Evolutionary conservation across 306 rosid species (phyloP), one percentile per base, ranked within the genome.

Genomic region (Acacia confusa): DNA sequence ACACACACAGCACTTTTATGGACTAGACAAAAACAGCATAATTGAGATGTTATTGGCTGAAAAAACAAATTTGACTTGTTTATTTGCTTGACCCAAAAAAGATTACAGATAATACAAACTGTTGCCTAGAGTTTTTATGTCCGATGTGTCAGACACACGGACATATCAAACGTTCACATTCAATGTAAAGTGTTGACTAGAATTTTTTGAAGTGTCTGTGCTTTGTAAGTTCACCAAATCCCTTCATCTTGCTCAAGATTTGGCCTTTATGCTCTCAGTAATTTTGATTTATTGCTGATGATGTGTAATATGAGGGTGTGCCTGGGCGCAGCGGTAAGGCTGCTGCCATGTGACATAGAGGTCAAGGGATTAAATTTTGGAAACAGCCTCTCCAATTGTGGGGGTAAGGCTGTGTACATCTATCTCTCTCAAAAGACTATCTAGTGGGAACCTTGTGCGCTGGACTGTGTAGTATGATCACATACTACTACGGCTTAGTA

Each of bases 171-270:
- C n/a, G 60, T 53, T 53, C 25, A 9, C 30, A 57, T 8, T n/a
- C 64, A 57, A 57, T 57, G 30, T 22, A 20, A 2, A n/a, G 64
- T 57, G 30, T n/a, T 22, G 30, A 10, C 64, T 57, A 57, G 14
- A 57, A 57, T 63, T 1, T 63, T 14, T 28, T 12, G 4, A 4
- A 28, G 68, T 1, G 67, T 27, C 3, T 25, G 17, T 28, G 20
- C 40, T 28, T 63, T 63, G 20, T 15, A 15, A 15, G 69, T 16
- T 74, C 73, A 50, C 64, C 38, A 43, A 61, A 64, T 47, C 63
- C 40, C 40, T 67, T 70, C 63, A 52, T 41, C 66, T 20, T 61
- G 78, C 57, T 79, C 55, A 76, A 76, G 57, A 53, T 68, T 57
- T 57, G 25, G 44, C 70, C 43, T 65, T 64, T 64, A 30, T 45